Percentiles rank a stretch among this genome's conserved stretches.
Conservation (phyloP, 2,329 filamentous ascomycete genomes). For the Sarocladiaceae sp. region DNA sequence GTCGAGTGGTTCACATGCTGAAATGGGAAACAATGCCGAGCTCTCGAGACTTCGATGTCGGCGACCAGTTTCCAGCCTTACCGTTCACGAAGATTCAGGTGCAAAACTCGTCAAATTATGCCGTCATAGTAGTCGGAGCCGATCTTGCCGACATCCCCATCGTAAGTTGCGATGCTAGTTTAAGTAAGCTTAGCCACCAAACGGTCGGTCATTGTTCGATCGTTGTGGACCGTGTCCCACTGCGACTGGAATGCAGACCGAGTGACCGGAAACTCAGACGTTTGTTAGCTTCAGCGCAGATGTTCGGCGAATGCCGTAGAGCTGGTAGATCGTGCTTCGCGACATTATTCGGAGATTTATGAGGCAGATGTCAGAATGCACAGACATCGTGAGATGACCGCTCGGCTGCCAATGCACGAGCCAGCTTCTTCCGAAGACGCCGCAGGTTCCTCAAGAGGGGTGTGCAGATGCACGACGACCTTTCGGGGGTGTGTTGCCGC, state of each 20-base stretch:
- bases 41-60: no score
- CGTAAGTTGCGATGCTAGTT: background rate
- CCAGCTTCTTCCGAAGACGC: background rate
- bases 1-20: no score
- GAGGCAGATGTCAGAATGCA: background rate
- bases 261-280: background rate
- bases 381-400: background rate
- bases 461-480: background rate
- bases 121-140: background rate
- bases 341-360: background rate
- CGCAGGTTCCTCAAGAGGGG: background rate
- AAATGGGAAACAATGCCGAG: no score
- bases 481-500: background rate
- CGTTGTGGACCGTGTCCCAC: background rate
- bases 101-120: background rate
- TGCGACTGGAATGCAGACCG: slow-evolving; percentile 1
- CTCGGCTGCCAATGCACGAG: background rate
- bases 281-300: background rate
- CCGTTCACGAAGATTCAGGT: no score
- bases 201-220: background rate
- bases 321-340: background rate
- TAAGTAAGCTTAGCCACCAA: no score
- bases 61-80: no score
- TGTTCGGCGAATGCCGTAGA: background rate
- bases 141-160: background rate